Percentiles rank a stretch among this genome's conserved stretches.
phyloP scores from a whole-genome alignment of 345 rosid genomes.

The Durio zibethinus region DNA sequence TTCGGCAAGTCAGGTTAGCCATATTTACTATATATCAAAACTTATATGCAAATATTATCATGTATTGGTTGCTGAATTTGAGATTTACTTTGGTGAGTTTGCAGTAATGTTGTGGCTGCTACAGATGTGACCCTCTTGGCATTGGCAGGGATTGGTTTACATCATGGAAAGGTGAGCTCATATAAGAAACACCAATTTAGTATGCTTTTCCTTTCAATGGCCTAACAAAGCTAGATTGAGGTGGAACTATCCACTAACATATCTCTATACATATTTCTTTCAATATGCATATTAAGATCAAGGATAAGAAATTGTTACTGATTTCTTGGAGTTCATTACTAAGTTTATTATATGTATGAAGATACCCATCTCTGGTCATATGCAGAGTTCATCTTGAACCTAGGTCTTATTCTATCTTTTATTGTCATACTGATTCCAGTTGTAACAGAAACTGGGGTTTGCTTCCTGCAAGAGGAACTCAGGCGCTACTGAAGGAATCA shows the following conservation, averaged over 20 bases:
- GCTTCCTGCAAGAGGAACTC: slow-evolving; percentile 79
- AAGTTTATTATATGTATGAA: not conserved
- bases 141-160: slow-evolving; percentile 86
- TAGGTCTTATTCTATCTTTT: slow-evolving; percentile 9
- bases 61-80: slow-evolving; percentile 13
- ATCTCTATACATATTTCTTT: not conserved
- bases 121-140: slow-evolving; percentile 88
- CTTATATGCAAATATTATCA: not conserved
- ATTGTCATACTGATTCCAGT: slow-evolving; percentile 12
- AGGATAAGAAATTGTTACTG: not conserved
- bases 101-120: slow-evolving; percentile 96
- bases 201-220: not conserved
- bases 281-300: not conserved
- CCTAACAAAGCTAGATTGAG: not conserved
- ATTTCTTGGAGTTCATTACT: not conserved
- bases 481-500: slow-evolving; percentile 85
- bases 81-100: slow-evolving; percentile 21
- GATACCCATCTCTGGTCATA: not conserved
- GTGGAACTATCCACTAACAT: not conserved
- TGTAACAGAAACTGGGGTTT: slow-evolving; percentile 81
- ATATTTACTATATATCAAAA: slow-evolving; percentile 10
- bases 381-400: slow-evolving; percentile 1
- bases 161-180: slow-evolving; percentile 54
- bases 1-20: slow-evolving; percentile 91
- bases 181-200: not conserved